Percentiles rank a stretch among this genome's conserved stretches.
Evolutionary conservation across 148 eudicot genomes (phyloP).

Genomic region (Rhododendron ovatum): DNA sequence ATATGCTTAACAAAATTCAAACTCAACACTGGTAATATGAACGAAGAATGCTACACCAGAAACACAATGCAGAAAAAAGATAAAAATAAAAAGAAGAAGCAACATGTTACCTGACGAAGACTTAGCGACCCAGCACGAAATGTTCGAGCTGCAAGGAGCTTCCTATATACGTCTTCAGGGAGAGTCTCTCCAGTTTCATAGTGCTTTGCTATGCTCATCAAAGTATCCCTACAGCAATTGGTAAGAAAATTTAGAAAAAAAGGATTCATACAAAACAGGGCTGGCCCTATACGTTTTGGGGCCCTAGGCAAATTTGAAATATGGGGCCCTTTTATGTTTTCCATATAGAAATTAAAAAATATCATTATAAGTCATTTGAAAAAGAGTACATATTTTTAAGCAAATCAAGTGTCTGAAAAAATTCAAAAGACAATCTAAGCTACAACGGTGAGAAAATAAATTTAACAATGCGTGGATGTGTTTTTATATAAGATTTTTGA

Average conservation of each 20-base stretch:
- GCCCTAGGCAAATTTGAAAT: neutral
- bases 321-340: too few species aligned
- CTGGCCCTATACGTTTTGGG: neutral
- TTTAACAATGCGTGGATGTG: neutral
- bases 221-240: conserved; percentile 64
- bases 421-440: neutral
- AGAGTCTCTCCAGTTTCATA: conserved; percentile 85
- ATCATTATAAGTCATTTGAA: too few species aligned
- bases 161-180: conserved; percentile 82
- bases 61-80: neutral
- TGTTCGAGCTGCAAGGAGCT: conserved; percentile 90
- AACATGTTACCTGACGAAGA: conserved; percentile 72
- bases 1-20: neutral
- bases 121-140: conserved; percentile 84
- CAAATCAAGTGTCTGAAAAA: neutral
- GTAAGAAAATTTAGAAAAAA: neutral
- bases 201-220: conserved; percentile 92
- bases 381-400: too few species aligned
- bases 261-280: neutral
- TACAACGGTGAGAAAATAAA: neutral
- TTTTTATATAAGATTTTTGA: neutral
- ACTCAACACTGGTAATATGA: neutral
- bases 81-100: neutral
- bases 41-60: neutral
- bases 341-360: neutral